Conservation (phyloP, 2,329 filamentous ascomycete species). For the Verticillium isaacii region DNA sequence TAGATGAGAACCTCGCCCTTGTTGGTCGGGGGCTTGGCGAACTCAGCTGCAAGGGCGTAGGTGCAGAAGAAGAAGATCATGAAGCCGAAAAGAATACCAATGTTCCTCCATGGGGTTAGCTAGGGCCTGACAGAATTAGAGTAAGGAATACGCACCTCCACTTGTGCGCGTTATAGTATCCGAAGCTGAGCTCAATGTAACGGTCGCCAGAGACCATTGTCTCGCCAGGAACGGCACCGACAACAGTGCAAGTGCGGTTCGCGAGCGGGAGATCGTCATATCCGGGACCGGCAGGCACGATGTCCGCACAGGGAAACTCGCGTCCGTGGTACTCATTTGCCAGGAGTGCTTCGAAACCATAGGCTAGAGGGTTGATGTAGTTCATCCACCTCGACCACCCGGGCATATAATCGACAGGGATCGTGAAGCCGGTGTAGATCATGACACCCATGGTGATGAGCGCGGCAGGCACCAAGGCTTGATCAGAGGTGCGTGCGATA, state of each 20-base stretch:
- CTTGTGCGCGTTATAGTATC: conserved; percentile 37
- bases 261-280: conserved; percentile 29
- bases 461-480: conserved; percentile 46
- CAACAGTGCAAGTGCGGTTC: conserved; percentile 40
- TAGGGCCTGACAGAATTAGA: accelerated
- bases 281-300: conserved; percentile 32
- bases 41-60: conserved; percentile 62
- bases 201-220: conserved; percentile 35
- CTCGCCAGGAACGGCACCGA: conserved; percentile 38
- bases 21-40: conserved; percentile 61
- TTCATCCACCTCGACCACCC: conserved; percentile 80
- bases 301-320: conserved; percentile 47
- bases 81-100: conserved; percentile 64
- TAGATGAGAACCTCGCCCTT: conserved; percentile 73
- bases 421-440: conserved; percentile 66
- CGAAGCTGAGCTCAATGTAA: conserved; percentile 37
- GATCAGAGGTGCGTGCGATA: conserved; percentile 21
- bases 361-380: conserved; percentile 74
- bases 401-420: conserved; percentile 64
- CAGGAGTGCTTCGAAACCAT: conserved; percentile 76
- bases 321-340: conserved; percentile 75
- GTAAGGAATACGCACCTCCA: conserved; percentile 29
- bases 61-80: conserved; percentile 52
- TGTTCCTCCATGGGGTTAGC: conserved; percentile 40
- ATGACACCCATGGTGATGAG: conserved; percentile 61